Percentiles rank a stretch among this genome's conserved stretches.
Evolutionary conservation across 78 protist species (phyloP).

Genomic region (Isochrysis galbana): DNA sequence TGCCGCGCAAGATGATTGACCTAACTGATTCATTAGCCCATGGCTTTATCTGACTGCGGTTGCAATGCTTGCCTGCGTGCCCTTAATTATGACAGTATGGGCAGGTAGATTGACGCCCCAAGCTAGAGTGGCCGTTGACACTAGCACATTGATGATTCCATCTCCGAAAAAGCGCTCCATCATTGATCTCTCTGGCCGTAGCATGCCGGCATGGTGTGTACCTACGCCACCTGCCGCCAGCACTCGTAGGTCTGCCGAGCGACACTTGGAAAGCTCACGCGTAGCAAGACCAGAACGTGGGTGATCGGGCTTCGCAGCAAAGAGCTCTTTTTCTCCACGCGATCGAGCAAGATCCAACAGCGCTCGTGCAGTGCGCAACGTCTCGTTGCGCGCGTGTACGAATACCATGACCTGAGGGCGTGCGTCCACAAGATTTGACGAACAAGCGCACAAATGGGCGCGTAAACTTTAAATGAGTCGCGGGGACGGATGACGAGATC

Average conservation of each 20-base stretch:
- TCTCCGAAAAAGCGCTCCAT: constrained; percentile 85
- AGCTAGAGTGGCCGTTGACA: constrained; percentile 96
- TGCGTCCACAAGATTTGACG: too few relatives aligned
- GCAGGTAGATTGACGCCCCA: constrained; percentile 99
- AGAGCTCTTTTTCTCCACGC: background rate
- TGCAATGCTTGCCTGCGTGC: constrained; percentile 73
- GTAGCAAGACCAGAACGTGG: background rate
- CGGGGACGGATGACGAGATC: too few relatives aligned
- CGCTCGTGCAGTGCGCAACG: constrained; percentile 78
- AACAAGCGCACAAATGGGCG: too few relatives aligned
- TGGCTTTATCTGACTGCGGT: too few relatives aligned
- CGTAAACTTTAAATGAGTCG: too few relatives aligned
- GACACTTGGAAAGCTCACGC: background rate
- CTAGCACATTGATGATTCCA: constrained; percentile 76
- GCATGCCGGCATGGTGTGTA: constrained; percentile 96
- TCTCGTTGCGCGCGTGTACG: constrained; percentile 95
- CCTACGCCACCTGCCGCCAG: constrained; percentile 55
- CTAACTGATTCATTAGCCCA: too few relatives aligned
- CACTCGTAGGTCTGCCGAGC: background rate
- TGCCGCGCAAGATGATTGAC: too few relatives aligned
- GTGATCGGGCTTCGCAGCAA: background rate
- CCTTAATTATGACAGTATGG: constrained; percentile 94
- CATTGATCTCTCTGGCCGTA: constrained; percentile 85
- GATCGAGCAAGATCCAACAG: constrained; percentile 67
- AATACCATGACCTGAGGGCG: constrained; percentile 94